Evolutionary conservation across 495 filamentous ascomycete species (phyloP).

Genomic region (Massariosphaeria phaeospora): DNA sequence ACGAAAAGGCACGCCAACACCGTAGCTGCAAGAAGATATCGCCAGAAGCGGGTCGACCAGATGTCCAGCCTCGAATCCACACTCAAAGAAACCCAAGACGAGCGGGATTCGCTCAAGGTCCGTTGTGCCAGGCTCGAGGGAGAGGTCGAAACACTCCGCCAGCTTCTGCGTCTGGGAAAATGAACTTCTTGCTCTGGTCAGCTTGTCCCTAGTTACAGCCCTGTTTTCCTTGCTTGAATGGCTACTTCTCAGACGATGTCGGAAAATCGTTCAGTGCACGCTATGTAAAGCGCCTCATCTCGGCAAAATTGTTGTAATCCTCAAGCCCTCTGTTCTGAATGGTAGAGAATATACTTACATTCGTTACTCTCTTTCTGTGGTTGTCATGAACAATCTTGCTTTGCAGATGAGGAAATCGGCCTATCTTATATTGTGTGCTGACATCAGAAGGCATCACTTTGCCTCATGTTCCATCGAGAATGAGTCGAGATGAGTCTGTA

Average conservation of each 20-base stretch:
- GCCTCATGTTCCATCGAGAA: too few relatives aligned
- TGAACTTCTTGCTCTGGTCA: not conserved
- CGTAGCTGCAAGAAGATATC: constrained; percentile 39
- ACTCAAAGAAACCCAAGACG: constrained; percentile 29
- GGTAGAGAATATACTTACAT: too few relatives aligned
- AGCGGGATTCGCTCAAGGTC: constrained; percentile 27
- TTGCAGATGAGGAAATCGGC: too few relatives aligned
- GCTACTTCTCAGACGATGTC: constrained; percentile 29
- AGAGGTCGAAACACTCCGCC: constrained; percentile 28
- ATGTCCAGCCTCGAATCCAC: constrained; percentile 35
- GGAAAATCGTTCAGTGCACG: constrained; percentile 12
- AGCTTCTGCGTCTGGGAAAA: constrained; percentile 14
- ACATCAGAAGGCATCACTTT: too few relatives aligned
- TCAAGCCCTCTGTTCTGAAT: too few relatives aligned
- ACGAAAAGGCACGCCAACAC: constrained; percentile 38
- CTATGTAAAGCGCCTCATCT: constrained; percentile 12
- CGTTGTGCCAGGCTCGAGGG: constrained; percentile 29
- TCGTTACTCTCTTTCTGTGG: too few relatives aligned
- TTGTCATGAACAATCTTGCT: too few relatives aligned
- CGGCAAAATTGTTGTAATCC: constrained; percentile 22
- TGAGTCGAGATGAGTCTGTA: too few relatives aligned
- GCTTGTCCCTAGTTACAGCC: not conserved
- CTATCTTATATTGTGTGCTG: too few relatives aligned
- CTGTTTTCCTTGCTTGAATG: not conserved
- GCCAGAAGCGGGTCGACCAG: constrained; percentile 40